Percentiles rank a stretch among this genome's conserved stretches.
phyloP scores from a whole-genome alignment of 768 basidiomycete species.

The Tylopilus balloui region DNA sequence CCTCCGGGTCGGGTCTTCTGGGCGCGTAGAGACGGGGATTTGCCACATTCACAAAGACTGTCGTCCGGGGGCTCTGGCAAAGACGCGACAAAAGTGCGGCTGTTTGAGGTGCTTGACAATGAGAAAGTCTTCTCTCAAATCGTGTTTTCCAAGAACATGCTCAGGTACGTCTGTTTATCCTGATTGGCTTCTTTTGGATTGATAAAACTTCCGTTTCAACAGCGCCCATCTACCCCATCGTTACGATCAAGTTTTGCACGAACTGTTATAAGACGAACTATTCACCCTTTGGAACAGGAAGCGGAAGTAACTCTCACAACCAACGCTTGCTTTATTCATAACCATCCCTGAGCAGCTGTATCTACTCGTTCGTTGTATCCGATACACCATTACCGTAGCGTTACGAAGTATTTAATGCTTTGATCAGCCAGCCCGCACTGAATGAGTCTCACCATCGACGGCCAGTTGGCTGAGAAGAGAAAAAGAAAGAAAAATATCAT shows the following conservation, averaged over 20 bases:
- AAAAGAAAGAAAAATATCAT: neutral
- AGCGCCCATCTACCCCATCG: constrained; percentile 78
- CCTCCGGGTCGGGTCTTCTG: constrained; percentile 77
- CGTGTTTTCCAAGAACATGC: constrained; percentile 78
- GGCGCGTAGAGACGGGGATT: constrained; percentile 70
- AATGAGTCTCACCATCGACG: neutral
- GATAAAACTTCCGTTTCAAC: constrained; percentile 4
- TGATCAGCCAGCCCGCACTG: neutral
- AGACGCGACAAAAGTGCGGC: constrained; percentile 50
- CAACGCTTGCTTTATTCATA: constrained; percentile 1
- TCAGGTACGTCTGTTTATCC: constrained; percentile 47
- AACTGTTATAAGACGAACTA: constrained; percentile 44
- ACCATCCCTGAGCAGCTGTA: constrained; percentile 11
- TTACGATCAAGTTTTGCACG: constrained; percentile 72
- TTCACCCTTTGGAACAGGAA: constrained; percentile 1
- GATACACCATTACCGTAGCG: constrained; percentile 8
- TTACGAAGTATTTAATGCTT: neutral
- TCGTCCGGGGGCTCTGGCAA: constrained; percentile 15
- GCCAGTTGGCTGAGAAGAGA: neutral
- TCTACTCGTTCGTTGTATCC: constrained; percentile 12
- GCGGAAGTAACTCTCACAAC: constrained; percentile 1
- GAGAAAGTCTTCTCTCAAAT: constrained; percentile 78
- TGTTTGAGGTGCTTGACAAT: constrained; percentile 76
- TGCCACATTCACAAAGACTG: constrained; percentile 46
- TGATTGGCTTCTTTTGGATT: neutral